phyloP scores from a whole-genome alignment of 345 rosid genomes.

The Hypericum androsaemum region DNA sequence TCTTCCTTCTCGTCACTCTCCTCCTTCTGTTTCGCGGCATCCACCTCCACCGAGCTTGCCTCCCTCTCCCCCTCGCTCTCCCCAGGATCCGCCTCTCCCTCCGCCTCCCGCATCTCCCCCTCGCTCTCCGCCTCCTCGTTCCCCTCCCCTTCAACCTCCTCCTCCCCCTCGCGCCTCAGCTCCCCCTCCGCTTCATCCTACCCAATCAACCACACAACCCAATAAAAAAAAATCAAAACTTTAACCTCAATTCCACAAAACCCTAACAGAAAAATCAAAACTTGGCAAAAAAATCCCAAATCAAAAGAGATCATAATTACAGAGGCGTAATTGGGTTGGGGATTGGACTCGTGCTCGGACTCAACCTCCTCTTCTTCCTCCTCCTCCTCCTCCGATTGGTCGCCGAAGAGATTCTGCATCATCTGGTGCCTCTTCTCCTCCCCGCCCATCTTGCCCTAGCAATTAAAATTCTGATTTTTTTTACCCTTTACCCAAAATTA shows the following conservation, averaged over 20 bases:
- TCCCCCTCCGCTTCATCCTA: conserved; percentile 92
- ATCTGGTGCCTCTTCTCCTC: conserved; percentile 84
- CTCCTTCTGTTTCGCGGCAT: too few species aligned
- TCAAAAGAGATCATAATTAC: conserved; percentile 22
- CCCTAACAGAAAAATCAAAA: background rate
- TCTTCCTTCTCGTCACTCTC: conserved; percentile 58
- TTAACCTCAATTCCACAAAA: background rate
- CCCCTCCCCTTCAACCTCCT: conserved; percentile 37
- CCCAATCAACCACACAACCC: conserved; percentile 13
- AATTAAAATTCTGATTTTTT: too few species aligned
- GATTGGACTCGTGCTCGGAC: conserved; percentile 94
- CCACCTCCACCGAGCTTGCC: too few species aligned
- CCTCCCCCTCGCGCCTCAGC: conserved; percentile 35
- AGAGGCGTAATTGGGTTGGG: conserved; percentile 72
- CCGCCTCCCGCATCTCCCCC: conserved; percentile 41
- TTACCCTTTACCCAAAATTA: too few species aligned
- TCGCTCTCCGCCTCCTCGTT: conserved; percentile 64
- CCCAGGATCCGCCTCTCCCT: conserved; percentile 57
- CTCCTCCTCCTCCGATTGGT: conserved; percentile 50
- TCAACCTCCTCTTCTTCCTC: conserved; percentile 75
- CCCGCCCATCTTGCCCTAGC: conserved; percentile 8
- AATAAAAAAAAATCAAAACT: background rate
- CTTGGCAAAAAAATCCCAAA: background rate
- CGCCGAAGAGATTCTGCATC: conserved; percentile 98
- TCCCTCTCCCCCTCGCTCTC: conserved; percentile 95